Percentiles rank a stretch among this genome's conserved stretches.
Conservation (phyloP, 768 basidiomycete genomes). For the Xerocomellus intermedius region DNA sequence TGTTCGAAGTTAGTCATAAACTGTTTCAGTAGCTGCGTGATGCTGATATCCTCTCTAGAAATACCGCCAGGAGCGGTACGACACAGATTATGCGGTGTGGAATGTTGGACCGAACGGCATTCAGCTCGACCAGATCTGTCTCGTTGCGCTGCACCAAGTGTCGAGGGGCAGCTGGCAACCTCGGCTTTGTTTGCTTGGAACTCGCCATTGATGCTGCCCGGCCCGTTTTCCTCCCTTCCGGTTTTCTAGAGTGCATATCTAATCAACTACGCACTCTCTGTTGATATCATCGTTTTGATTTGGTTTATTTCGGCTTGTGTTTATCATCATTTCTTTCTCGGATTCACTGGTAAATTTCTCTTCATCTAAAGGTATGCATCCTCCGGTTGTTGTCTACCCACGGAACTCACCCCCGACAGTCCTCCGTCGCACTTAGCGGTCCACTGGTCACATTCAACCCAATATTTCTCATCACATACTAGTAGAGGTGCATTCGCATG, state of each 20-base stretch:
- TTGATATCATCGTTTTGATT: neutral
- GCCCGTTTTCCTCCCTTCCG: neutral
- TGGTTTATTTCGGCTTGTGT: neutral
- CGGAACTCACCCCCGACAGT: neutral
- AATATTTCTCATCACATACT: constrained; percentile 4
- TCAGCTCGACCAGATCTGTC: constrained; percentile 36
- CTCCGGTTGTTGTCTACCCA: neutral
- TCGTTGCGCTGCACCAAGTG: constrained; percentile 76
- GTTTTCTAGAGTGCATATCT: neutral
- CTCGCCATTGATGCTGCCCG: constrained; percentile 11
- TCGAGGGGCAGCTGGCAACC: constrained; percentile 82
- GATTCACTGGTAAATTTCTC: neutral
- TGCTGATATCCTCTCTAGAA: constrained; percentile 19
- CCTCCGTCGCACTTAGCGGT: neutral
- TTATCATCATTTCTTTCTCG: neutral
- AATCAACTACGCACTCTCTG: neutral
- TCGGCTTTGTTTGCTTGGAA: constrained; percentile 50
- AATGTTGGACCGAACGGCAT: constrained; percentile 26
- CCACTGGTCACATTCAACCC: neutral
- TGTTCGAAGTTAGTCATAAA: constrained; percentile 48
- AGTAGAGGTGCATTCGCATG: constrained; percentile 17
- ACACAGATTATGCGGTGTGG: constrained; percentile 18
- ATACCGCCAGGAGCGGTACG: constrained; percentile 7
- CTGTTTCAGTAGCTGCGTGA: neutral
- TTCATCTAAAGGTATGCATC: constrained; percentile 2